A percentile compares a stretch with the other conserved stretches of the same genome.
Evolutionary conservation across 257 asterid genomes (phyloP).

Genomic region (Fraxinus quadrangulata): DNA sequence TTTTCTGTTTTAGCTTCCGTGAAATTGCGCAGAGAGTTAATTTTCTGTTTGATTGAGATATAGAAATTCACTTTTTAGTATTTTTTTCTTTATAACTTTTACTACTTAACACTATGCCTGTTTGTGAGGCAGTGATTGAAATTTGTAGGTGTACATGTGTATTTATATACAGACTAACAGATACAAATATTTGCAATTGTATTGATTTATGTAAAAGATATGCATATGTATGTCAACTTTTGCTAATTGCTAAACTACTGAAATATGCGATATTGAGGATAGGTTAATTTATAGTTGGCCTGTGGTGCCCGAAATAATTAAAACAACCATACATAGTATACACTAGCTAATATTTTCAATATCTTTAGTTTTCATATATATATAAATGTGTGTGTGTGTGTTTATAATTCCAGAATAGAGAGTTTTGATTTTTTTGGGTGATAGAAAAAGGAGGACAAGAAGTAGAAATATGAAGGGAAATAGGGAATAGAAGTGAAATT

Average conservation of each 20-base stretch:
- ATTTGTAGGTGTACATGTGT: neutral
- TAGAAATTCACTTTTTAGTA: neutral
- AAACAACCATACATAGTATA: neutral
- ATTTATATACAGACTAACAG: neutral
- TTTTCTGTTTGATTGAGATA: neutral
- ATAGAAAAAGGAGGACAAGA: neutral
- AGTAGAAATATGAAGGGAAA: neutral
- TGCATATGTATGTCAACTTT: neutral
- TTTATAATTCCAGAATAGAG: neutral
- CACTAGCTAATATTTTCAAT: neutral
- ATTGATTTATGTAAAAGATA: neutral
- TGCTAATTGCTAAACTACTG: neutral
- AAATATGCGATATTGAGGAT: neutral
- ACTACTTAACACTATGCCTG: no score
- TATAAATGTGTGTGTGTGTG: no score
- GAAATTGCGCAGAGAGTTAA: neutral
- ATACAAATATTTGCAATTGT: neutral
- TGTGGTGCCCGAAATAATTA: neutral
- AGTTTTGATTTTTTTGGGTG: neutral
- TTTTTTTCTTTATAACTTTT: no score
- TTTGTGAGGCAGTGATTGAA: no score
- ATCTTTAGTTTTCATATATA: neutral
- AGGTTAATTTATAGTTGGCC: neutral
- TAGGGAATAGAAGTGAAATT: conserved; percentile 10
- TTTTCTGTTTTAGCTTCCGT: neutral